phyloP scores from a whole-genome alignment of 371 early-diverging fungal genomes.

The Batkoa obscura region DNA sequence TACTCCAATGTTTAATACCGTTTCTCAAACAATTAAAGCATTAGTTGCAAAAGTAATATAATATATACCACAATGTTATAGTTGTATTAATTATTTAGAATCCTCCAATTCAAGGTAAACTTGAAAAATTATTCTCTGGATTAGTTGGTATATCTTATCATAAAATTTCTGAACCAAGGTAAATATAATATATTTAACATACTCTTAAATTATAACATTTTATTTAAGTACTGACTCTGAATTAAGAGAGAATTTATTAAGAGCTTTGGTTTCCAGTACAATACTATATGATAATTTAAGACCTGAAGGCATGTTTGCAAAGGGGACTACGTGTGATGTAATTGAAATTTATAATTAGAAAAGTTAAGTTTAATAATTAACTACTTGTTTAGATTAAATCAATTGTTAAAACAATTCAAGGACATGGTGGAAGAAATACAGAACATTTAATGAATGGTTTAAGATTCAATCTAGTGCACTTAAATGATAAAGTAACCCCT shows the following conservation, averaged over 20 bases:
- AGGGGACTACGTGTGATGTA: slow-evolving; percentile 59
- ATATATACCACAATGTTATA: slow-evolving; percentile 4
- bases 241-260: slow-evolving; percentile 37
- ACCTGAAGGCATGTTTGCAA: slow-evolving; percentile 54
- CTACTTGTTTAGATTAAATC: slow-evolving; percentile 23
- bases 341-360: slow-evolving; percentile 12
- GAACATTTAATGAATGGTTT: slow-evolving; percentile 44
- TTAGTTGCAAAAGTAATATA: slow-evolving; percentile 22
- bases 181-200: not conserved
- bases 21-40: slow-evolving; percentile 50
- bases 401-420: slow-evolving; percentile 52
- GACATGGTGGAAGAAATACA: slow-evolving; percentile 19
- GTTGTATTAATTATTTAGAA: not conserved
- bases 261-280: slow-evolving; percentile 72
- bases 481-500: slow-evolving; percentile 63
- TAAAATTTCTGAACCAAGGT: slow-evolving; percentile 35
- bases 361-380: not conserved
- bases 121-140: slow-evolving; percentile 35
- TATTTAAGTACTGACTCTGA: not conserved
- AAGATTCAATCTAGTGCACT: slow-evolving; percentile 55
- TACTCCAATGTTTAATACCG: slow-evolving; percentile 72
- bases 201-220: too few species aligned
- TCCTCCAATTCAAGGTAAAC: slow-evolving; percentile 22
- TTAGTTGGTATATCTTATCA: slow-evolving; percentile 48
- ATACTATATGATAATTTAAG: slow-evolving; percentile 79